Evolutionary conservation across 2,329 filamentous ascomycete genomes (phyloP).

Genomic region (Verticillium longisporum): DNA sequence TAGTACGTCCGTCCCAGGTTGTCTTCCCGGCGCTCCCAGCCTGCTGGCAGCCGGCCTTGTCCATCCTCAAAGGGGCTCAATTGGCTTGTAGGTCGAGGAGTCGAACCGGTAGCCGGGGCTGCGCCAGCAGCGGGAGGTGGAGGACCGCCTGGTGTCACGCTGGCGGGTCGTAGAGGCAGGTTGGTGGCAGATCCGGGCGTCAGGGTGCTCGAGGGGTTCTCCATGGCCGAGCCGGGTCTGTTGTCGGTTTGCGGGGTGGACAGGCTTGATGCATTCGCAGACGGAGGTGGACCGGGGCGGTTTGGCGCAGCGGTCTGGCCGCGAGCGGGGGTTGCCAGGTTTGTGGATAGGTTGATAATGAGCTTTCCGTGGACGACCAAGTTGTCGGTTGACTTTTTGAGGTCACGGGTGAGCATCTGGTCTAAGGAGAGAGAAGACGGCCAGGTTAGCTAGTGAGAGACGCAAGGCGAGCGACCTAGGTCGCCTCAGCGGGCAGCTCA

Average conservation of each 20-base stretch:
- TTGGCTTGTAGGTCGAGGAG: conserved; percentile 26
- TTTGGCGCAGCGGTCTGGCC: conserved; percentile 35
- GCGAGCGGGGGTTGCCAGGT: conserved; percentile 65
- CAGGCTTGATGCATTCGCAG: conserved; percentile 35
- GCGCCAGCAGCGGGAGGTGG: conserved; percentile 23
- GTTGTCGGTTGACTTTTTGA: conserved; percentile 98
- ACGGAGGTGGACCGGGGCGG: conserved; percentile 33
- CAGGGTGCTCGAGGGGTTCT: conserved; percentile 32
- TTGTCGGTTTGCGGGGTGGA: conserved; percentile 37
- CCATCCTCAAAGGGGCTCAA: conserved; percentile 94
- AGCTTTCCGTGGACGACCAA: conserved; percentile 96
- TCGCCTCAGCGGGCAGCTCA: conserved; percentile 36
- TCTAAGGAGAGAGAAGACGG: conserved; percentile 48
- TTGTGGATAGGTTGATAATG: conserved; percentile 93
- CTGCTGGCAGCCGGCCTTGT: conserved; percentile 85
- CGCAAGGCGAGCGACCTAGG: background rate
- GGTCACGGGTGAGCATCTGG: conserved; percentile 96
- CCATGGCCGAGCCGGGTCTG: conserved; percentile 47
- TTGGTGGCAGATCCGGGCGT: conserved; percentile 31
- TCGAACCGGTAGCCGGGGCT: conserved; percentile 7
- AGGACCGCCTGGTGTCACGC: conserved; percentile 19
- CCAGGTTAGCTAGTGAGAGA: conserved; percentile 14
- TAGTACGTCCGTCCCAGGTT: conserved; percentile 95
- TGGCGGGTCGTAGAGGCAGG: conserved; percentile 40
- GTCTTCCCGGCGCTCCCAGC: conserved; percentile 95